phyloP scores from a whole-genome alignment of 2,329 filamentous ascomycete species.

The Arthrocladium fulminans region DNA sequence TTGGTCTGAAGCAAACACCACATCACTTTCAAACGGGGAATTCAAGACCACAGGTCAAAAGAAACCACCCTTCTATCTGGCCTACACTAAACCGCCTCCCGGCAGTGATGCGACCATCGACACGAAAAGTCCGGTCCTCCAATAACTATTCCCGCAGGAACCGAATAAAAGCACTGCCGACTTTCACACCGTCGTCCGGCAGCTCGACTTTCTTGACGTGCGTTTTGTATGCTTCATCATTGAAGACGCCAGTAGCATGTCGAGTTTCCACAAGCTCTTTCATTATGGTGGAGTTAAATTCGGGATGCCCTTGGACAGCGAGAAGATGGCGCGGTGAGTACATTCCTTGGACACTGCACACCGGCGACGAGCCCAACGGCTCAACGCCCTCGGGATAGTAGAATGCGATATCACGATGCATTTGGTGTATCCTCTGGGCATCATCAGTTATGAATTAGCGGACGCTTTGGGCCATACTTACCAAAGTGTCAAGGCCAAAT shows the following conservation, averaged over 20 bases:
- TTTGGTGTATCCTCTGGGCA: constrained; percentile 58
- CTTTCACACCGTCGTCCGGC: constrained; percentile 68
- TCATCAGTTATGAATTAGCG: constrained; percentile 3
- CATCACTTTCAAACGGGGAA: neutral
- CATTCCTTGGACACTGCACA: constrained; percentile 72
- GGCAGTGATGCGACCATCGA: neutral
- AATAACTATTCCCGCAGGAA: constrained; percentile 56
- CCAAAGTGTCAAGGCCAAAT: constrained; percentile 57
- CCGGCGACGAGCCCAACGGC: constrained; percentile 54
- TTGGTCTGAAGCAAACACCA: neutral
- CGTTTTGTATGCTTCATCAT: constrained; percentile 59
- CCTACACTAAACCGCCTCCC: neutral
- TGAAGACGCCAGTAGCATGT: constrained; percentile 58
- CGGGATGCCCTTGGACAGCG: constrained; percentile 78
- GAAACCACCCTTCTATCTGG: neutral
- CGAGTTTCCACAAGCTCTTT: constrained; percentile 57
- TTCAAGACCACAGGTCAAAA: too few relatives aligned
- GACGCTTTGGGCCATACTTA: constrained; percentile 28
- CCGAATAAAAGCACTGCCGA: constrained; percentile 64
- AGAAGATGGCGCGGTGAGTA: constrained; percentile 59
- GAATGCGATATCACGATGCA: constrained; percentile 73
- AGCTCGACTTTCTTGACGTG: constrained; percentile 57
- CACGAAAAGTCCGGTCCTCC: neutral
- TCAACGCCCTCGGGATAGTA: constrained; percentile 54
- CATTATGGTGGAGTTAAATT: constrained; percentile 67